These are phyloP conservation scores for Ephemerocybe angulata DNA, from an alignment of 768 basidiomycete species.

Conservation along the genomic window DNA sequence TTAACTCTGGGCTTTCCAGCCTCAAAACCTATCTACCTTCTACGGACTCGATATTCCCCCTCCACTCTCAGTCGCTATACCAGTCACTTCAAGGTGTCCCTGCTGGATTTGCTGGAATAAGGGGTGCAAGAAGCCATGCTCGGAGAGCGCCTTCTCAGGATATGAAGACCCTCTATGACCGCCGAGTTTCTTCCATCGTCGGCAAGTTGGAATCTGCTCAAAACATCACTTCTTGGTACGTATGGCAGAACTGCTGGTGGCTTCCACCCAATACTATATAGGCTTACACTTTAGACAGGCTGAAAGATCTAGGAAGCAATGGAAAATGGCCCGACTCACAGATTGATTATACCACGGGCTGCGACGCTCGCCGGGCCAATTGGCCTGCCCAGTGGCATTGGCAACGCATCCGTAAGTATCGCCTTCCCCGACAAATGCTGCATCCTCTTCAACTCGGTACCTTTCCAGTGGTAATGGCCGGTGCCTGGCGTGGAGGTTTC, in stretches of 20 bases:
- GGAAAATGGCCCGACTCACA: constrained; percentile 54
- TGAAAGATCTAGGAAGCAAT: constrained; percentile 42
- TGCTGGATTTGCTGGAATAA: too few relatives aligned
- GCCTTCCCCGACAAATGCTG: not conserved
- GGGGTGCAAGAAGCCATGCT: not conserved
- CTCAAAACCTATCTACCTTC: too few relatives aligned
- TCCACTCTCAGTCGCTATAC: too few relatives aligned
- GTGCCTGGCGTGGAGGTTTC: constrained; percentile 54
- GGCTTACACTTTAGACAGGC: constrained; percentile 29
- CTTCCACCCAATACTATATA: not conserved
- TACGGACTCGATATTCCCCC: too few relatives aligned
- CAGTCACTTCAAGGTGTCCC: too few relatives aligned
- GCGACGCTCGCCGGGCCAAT: constrained; percentile 57
- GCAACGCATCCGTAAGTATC: constrained; percentile 42
- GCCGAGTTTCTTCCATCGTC: not conserved
- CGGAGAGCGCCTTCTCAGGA: not conserved
- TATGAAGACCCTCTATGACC: not conserved
- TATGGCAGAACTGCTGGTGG: not conserved
- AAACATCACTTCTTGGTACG: constrained; percentile 38
- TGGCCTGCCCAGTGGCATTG: constrained; percentile 68
- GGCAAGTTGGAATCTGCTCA: constrained; percentile 16
- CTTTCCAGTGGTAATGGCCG: constrained; percentile 46
- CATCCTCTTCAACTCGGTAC: not conserved
- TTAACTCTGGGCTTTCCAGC: too few relatives aligned
- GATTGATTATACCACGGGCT: constrained; percentile 63